Conservation (phyloP, 768 basidiomycete species). For the Roridomyces roridus region DNA sequence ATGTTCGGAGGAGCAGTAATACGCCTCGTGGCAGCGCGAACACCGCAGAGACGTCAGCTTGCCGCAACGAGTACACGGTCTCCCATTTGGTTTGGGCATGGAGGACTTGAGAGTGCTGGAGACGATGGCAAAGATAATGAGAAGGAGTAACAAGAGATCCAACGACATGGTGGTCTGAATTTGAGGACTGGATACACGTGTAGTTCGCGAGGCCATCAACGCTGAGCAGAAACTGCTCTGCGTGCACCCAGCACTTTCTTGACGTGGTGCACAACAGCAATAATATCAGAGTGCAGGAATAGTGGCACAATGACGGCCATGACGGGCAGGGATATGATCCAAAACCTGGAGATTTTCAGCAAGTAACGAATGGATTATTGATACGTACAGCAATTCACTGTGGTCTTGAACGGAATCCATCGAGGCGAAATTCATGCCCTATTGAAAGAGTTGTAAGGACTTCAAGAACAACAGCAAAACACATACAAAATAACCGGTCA, state of each 20-base stretch:
- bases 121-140: slow-evolving; percentile 9
- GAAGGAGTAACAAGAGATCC: slow-evolving; percentile 12
- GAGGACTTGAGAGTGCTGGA: neutral
- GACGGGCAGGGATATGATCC: slow-evolving; percentile 52
- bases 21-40: slow-evolving; percentile 20
- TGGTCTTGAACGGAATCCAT: slow-evolving; percentile 44
- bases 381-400: slow-evolving; percentile 26
- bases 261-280: slow-evolving; percentile 39
- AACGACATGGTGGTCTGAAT: slow-evolving; percentile 13
- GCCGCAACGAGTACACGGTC: slow-evolving; percentile 10
- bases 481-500: slow-evolving; percentile 53
- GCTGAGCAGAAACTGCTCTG: slow-evolving; percentile 10
- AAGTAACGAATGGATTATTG: neutral
- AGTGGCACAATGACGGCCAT: slow-evolving; percentile 45
- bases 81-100: neutral
- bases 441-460: neutral
- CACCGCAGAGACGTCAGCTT: slow-evolving; percentile 15
- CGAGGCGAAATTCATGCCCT: slow-evolving; percentile 50
- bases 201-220: slow-evolving; percentile 2
- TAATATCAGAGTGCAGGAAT: slow-evolving; percentile 48
- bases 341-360: slow-evolving; percentile 40
- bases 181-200: neutral
- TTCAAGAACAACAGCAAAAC: neutral
- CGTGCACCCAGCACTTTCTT: slow-evolving; percentile 33
- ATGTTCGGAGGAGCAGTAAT: slow-evolving; percentile 20